Conservation (phyloP, 1,284 basidiomycete genomes). For the Naganishia albida region DNA sequence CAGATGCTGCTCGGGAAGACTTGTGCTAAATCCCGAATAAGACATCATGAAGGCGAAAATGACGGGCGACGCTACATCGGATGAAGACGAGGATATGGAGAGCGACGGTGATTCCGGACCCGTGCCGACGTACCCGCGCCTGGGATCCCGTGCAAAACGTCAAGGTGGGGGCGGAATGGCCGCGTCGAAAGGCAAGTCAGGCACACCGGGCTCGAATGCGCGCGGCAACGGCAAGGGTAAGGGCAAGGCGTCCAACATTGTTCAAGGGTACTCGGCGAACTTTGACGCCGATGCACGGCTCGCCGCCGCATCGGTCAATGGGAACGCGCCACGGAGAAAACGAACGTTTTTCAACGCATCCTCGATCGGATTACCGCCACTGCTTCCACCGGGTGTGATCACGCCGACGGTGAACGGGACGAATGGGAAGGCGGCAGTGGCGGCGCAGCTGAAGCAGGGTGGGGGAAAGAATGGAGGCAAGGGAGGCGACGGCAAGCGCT, state of each 20-base stretch:
- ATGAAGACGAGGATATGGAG: conserved; percentile 30
- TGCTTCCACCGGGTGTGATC: conserved; percentile 11
- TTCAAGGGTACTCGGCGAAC: conserved; percentile 23
- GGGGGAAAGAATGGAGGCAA: conserved; percentile 15
- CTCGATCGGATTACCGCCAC: conserved; percentile 17
- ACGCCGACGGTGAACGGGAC: conserved; percentile 3
- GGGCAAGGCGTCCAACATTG: conserved; percentile 12
- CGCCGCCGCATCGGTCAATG: neutral
- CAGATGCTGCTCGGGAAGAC: neutral
- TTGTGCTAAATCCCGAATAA: conserved; percentile 1
- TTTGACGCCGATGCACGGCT: conserved; percentile 29
- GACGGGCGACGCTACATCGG: conserved; percentile 30
- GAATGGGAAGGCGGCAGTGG: conserved; percentile 9
- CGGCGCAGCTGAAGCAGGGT: conserved; percentile 4
- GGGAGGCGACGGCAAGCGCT: conserved; percentile 15
- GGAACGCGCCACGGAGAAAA: conserved; percentile 18
- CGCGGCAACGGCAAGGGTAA: conserved; percentile 26
- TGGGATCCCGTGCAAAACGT: conserved; percentile 20
- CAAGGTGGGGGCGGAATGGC: conserved; percentile 20
- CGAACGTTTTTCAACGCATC: conserved; percentile 29
- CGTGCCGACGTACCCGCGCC: conserved; percentile 4
- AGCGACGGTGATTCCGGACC: conserved; percentile 26
- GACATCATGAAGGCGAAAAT: conserved; percentile 30
- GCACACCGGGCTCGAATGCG: neutral
- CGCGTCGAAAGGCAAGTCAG: conserved; percentile 14